A percentile compares a stretch with the other conserved stretches of the same genome.
Evolutionary conservation across 1,284 basidiomycete genomes (phyloP).

Genomic region (Cryptococcus wingfieldii): DNA sequence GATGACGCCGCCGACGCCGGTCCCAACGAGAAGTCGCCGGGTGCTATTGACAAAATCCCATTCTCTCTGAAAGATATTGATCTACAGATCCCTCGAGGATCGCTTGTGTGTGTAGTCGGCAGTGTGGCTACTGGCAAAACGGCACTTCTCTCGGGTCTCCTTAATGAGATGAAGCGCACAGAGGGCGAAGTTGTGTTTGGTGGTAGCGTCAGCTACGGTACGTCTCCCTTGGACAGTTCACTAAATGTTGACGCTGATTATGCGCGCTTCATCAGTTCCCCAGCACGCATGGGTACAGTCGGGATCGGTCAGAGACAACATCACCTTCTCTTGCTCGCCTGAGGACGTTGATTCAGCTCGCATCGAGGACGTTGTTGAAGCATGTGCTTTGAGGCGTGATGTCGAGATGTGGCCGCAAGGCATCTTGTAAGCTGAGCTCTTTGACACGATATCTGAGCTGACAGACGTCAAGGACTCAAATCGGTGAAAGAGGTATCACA

Average conservation of each 20-base stretch:
- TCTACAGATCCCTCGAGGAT: slow-evolving; percentile 9
- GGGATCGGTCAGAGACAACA: slow-evolving; percentile 57
- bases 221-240: slow-evolving; percentile 1
- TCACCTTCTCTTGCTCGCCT: slow-evolving; percentile 28
- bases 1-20: background rate
- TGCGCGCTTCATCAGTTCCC: slow-evolving; percentile 27
- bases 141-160: slow-evolving; percentile 62
- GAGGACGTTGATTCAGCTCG: slow-evolving; percentile 17
- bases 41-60: background rate
- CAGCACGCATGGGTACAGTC: slow-evolving; percentile 64
- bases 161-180: slow-evolving; percentile 70
- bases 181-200: slow-evolving; percentile 60
- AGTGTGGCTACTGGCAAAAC: slow-evolving; percentile 41
- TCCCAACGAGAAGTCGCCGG: background rate
- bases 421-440: slow-evolving; percentile 44
- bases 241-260: slow-evolving; percentile 34
- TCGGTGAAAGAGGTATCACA: slow-evolving; percentile 22
- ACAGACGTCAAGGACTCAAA: slow-evolving; percentile 7
- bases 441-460: background rate
- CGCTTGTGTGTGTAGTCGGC: slow-evolving; percentile 37
- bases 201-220: slow-evolving; percentile 62
- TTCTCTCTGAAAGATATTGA: slow-evolving; percentile 6
- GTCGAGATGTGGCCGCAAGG: slow-evolving; percentile 25
- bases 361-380: slow-evolving; percentile 19
- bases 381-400: slow-evolving; percentile 28